Evolutionary conservation across 2,329 filamentous ascomycete species (phyloP).

Genomic region (Nothopassalora personata): DNA sequence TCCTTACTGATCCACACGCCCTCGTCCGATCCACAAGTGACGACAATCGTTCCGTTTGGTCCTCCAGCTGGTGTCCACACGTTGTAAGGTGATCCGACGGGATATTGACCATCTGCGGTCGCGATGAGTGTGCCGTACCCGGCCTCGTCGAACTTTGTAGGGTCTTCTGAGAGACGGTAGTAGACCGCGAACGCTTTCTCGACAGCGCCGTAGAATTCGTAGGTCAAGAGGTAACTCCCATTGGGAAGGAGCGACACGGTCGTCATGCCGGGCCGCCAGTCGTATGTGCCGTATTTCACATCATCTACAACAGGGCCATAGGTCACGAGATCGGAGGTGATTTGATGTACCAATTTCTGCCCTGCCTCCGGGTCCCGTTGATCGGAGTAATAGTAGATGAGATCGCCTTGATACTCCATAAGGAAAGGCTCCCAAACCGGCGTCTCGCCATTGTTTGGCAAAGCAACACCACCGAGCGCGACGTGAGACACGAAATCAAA

Average conservation of each 20-base stretch:
- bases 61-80: slow-evolving; percentile 49
- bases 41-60: slow-evolving; percentile 46
- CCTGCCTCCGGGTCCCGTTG: slow-evolving; percentile 62
- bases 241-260: slow-evolving; percentile 53
- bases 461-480: slow-evolving; percentile 56
- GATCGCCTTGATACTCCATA: slow-evolving; percentile 53
- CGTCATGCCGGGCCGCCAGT: slow-evolving; percentile 64
- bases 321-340: slow-evolving; percentile 51
- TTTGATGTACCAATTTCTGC: slow-evolving; percentile 64
- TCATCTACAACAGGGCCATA: slow-evolving; percentile 60
- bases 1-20: slow-evolving; percentile 46
- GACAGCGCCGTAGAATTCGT: slow-evolving; percentile 55
- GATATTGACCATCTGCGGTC: slow-evolving; percentile 42
- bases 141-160: slow-evolving; percentile 43
- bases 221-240: slow-evolving; percentile 58
- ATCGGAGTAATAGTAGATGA: slow-evolving; percentile 67
- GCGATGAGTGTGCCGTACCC: slow-evolving; percentile 37
- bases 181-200: slow-evolving; percentile 46
- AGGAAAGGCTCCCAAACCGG: slow-evolving; percentile 65
- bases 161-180: slow-evolving; percentile 47
- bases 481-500: slow-evolving; percentile 66
- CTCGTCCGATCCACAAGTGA: slow-evolving; percentile 36
- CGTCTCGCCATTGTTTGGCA: slow-evolving; percentile 14
- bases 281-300: slow-evolving; percentile 57
- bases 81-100: slow-evolving; percentile 47